These are phyloP conservation scores for Fusarium drepaniforme DNA, from an alignment of 2,329 filamentous ascomycete genomes.

Conservation along the genomic window DNA sequence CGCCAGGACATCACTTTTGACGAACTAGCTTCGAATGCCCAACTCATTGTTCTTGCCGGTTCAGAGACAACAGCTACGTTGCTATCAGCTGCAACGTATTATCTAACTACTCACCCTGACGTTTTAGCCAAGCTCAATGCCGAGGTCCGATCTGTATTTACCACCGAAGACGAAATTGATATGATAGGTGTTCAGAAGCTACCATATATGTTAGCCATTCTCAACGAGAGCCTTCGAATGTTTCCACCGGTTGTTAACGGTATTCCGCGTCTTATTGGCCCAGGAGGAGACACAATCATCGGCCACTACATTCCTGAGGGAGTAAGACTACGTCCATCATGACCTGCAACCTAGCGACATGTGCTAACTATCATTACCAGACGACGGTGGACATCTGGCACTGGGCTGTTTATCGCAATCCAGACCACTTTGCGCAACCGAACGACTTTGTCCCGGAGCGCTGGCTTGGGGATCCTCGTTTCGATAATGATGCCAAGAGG, in stretches of 20 bases:
- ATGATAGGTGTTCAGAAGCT: conserved; percentile 21
- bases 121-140: conserved; percentile 43
- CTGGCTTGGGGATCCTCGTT: conserved; percentile 42
- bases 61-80: conserved; percentile 51
- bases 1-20: not conserved
- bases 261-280: conserved; percentile 38
- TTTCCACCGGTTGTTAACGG: conserved; percentile 24
- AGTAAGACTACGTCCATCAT: conserved; percentile 25
- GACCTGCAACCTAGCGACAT: not conserved
- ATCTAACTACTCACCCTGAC: conserved; percentile 42
- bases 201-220: conserved; percentile 48
- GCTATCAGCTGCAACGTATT: conserved; percentile 44
- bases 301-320: conserved; percentile 47
- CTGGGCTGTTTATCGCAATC: conserved; percentile 19
- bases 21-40: not conserved
- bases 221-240: conserved; percentile 57
- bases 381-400: conserved; percentile 22
- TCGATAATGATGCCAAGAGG: conserved; percentile 53
- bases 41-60: conserved; percentile 45
- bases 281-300: conserved; percentile 44
- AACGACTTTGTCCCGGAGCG: conserved; percentile 22
- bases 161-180: conserved; percentile 52
- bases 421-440: conserved; percentile 24
- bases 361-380: not conserved
- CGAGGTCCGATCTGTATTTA: conserved; percentile 56